These are phyloP conservation scores for Hanseniaspora vineae DNA, from an alignment of 805 yeast genomes.

Conservation along the genomic window DNA sequence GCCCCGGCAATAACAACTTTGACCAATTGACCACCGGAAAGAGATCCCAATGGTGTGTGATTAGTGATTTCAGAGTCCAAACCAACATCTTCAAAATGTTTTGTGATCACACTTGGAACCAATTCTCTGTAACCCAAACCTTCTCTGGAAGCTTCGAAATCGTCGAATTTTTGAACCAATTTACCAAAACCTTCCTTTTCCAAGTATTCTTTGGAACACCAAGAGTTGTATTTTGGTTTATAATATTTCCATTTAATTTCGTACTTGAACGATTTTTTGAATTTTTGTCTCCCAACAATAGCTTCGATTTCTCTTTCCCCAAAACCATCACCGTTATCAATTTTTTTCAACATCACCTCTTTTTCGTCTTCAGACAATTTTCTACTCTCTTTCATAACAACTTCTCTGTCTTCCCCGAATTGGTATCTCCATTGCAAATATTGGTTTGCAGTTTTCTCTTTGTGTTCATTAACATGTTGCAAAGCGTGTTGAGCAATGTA, in stretches of 20 bases:
- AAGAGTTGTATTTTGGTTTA: slow-evolving; percentile 86
- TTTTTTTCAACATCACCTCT: slow-evolving; percentile 61
- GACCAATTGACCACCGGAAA: slow-evolving; percentile 96
- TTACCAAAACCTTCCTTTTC: slow-evolving; percentile 78
- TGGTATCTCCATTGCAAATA: slow-evolving; percentile 97
- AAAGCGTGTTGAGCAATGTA: slow-evolving; percentile 98
- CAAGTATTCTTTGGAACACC: slow-evolving; percentile 78
- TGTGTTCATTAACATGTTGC: slow-evolving; percentile 93
- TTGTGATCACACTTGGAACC: slow-evolving; percentile 81
- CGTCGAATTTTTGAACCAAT: slow-evolving; percentile 92
- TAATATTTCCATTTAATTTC: slow-evolving; percentile 89
- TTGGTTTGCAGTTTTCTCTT: slow-evolving; percentile 95
- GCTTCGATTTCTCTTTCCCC: slow-evolving; percentile 88
- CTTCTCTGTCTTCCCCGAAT: slow-evolving; percentile 97
- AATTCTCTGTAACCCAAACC: slow-evolving; percentile 97
- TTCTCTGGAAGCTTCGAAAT: slow-evolving; percentile 98
- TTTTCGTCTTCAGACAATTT: slow-evolving; percentile 71
- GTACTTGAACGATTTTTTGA: slow-evolving; percentile 92
- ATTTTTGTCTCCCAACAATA: slow-evolving; percentile 91
- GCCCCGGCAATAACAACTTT: slow-evolving; percentile 99
- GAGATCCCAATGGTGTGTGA: slow-evolving; percentile 92
- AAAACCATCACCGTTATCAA: slow-evolving; percentile 75
- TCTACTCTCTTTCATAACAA: slow-evolving; percentile 83
- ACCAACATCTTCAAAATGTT: slow-evolving; percentile 96
- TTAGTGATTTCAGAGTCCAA: slow-evolving; percentile 97